Percentiles rank a stretch among this genome's conserved stretches.
phyloP scores from a whole-genome alignment of 805 yeast species.

The Maudiozyma pseudohumilis region DNA sequence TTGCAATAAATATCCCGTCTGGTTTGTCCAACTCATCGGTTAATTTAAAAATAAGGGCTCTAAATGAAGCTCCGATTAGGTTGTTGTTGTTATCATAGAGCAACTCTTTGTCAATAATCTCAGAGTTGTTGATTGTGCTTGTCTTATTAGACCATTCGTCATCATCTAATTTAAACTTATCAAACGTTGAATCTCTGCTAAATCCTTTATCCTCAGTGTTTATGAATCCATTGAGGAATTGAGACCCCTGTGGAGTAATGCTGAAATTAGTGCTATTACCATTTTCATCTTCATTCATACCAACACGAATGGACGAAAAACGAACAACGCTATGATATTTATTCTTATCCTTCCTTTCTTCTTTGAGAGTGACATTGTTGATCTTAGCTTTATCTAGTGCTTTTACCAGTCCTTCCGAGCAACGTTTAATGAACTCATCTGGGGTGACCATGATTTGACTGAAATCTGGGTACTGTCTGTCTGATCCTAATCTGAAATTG shows the following conservation, averaged over 20 bases:
- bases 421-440: constrained; percentile 46
- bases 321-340: constrained; percentile 16
- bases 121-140: constrained; percentile 17
- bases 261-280: neutral
- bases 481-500: constrained; percentile 51
- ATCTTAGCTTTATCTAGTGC: constrained; percentile 26
- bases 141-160: constrained; percentile 5
- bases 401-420: constrained; percentile 52
- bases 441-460: constrained; percentile 47
- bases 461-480: constrained; percentile 61
- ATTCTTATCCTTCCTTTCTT: neutral
- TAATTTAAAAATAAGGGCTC: constrained; percentile 52
- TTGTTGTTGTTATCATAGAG: constrained; percentile 33
- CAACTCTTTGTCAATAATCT: constrained; percentile 34
- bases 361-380: constrained; percentile 1
- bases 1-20: constrained; percentile 56
- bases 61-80: constrained; percentile 60
- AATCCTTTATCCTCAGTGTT: constrained; percentile 30
- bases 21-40: constrained; percentile 59
- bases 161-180: constrained; percentile 25
- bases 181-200: constrained; percentile 30
- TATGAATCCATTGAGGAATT: constrained; percentile 4
- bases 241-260: constrained; percentile 4
- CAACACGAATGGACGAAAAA: constrained; percentile 19
- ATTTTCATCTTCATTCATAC: neutral